Base-by-base conservation (phyloP, 1,139 yeast genomes). In the Hyphopichia buzzinii region DNA sequence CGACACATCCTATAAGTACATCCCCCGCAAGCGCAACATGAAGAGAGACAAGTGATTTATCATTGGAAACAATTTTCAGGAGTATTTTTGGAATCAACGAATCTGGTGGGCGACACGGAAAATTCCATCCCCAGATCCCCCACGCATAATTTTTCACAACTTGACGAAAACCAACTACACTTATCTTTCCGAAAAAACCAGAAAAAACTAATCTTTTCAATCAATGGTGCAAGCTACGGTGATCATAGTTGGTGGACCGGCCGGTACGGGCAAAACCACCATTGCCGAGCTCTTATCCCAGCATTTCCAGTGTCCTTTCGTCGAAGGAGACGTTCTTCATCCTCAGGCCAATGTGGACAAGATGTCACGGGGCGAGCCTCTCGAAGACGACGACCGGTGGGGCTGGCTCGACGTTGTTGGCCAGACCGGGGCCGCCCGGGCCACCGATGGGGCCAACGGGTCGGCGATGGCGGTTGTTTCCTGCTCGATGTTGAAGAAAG, bases 181-280 rank as follows among this genome's bases (percentile, higher is more conserved):
- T n/a, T n/a, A n/a, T n/a, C n/a, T n/a, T n/a, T n/a, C n/a, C n/a
- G n/a, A n/a, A n/a, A n/a, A n/a, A n/a, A n/a, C n/a, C n/a, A n/a
- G n/a, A n/a, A n/a, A n/a, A n/a, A n/a, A n/a, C n/a, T n/a, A n/a
- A n/a, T n/a, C n/a, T n/a, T n/a, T n/a, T n/a, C n/a, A n/a, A n/a
- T n/a, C n/a, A n/a, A n/a, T n/a, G n/a, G n/a, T n/a, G n/a, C n/a
- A n/a, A n/a, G n/a, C 23, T 10, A 19, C 23, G 19, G 66, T 70
- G 3, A 57, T 69, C 23, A 70, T 72, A 8, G 74, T 71, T 13
- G 96, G 94, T 2, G 98, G 98, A 0, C 96, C 97, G 2, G 89
- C 96, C 0, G 97, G 97, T 10, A 84, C 95, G 3, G 97, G 97
- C 2, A 90, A 90, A 57, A 74, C 94, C 23, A 86, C 96, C 2